Percentiles rank a stretch among this genome's conserved stretches.
These are phyloP conservation scores for Primulina eburnea DNA, from an alignment of 257 asterid genomes.

Conservation along the genomic window DNA sequence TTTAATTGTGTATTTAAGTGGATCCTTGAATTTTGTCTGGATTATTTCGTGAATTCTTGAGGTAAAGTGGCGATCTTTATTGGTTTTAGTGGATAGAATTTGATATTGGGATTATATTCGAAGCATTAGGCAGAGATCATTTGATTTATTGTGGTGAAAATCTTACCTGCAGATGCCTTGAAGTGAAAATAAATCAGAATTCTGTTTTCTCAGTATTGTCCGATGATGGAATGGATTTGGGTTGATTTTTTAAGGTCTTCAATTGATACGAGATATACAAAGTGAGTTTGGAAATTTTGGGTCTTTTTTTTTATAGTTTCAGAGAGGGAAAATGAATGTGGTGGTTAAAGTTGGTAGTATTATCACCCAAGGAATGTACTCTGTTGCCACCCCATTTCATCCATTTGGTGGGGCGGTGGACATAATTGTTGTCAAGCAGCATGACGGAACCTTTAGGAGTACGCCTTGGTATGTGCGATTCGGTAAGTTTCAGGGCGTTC, in stretches of 20 bases:
- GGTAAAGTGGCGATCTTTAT: slow-evolving; percentile 28
- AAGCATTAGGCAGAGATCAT: slow-evolving; percentile 25
- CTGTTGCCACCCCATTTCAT: slow-evolving; percentile 94
- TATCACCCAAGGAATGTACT: slow-evolving; percentile 72
- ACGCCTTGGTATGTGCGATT: slow-evolving; percentile 95
- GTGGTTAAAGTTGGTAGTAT: slow-evolving; percentile 76
- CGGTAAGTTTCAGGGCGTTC: slow-evolving; percentile 92
- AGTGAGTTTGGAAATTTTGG: slow-evolving; percentile 11
- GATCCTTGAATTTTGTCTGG: slow-evolving; percentile 20
- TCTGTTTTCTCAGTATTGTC: slow-evolving; percentile 20
- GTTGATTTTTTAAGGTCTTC: slow-evolving; percentile 13
- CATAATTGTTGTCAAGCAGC: slow-evolving; percentile 74
- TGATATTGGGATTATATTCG: slow-evolving; percentile 10
- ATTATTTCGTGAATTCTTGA: slow-evolving; percentile 25
- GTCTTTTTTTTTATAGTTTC: slow-evolving; percentile 7
- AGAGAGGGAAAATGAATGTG: slow-evolving; percentile 61
- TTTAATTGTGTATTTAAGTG: slow-evolving; percentile 20
- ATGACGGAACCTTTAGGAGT: slow-evolving; percentile 74
- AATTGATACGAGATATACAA: neutral
- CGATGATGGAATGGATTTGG: neutral
- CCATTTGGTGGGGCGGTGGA: slow-evolving; percentile 99
- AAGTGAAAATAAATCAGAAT: slow-evolving; percentile 19
- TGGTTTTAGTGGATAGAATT: slow-evolving; percentile 33
- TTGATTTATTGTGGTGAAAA: slow-evolving; percentile 24
- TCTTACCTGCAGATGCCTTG: slow-evolving; percentile 53